A percentile compares a stretch with the other conserved stretches of the same genome.
Conservation (phyloP, 768 basidiomycete genomes). For the Boletus sp. region DNA sequence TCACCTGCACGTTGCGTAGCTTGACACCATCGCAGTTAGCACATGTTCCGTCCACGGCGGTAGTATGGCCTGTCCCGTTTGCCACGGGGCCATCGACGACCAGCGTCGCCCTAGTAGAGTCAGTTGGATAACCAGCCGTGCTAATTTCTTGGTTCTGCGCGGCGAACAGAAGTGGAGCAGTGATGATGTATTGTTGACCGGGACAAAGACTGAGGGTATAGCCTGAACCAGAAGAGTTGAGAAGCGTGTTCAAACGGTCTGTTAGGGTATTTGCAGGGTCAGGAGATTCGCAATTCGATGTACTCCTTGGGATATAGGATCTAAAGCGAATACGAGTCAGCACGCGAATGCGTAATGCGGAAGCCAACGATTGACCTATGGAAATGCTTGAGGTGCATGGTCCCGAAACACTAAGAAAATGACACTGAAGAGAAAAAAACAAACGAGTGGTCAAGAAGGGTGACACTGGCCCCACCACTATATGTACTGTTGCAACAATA, state of each 20-base stretch:
- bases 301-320: not conserved
- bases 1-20: constrained; percentile 71
- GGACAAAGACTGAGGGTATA: constrained; percentile 70
- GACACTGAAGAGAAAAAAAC: not conserved
- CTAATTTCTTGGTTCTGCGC: constrained; percentile 76
- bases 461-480: too few relatives aligned
- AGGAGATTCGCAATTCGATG: constrained; percentile 35
- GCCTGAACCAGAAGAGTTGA: constrained; percentile 62
- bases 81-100: constrained; percentile 61
- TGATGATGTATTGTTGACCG: constrained; percentile 55
- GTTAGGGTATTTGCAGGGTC: constrained; percentile 61
- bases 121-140: constrained; percentile 73
- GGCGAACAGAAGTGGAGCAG: constrained; percentile 63
- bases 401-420: not conserved
- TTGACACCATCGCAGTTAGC: constrained; percentile 53
- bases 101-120: constrained; percentile 61
- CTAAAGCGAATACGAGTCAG: constrained; percentile 7
- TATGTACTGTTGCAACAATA: too few relatives aligned
- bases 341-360: not conserved
- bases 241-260: constrained; percentile 59
- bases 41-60: constrained; percentile 69
- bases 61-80: constrained; percentile 66
- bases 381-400: constrained; percentile 12
- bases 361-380: constrained; percentile 7
- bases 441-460: not conserved